Evolutionary conservation across 371 early-diverging fungal species (phyloP).

Genomic region (Mortierella sp.): DNA sequence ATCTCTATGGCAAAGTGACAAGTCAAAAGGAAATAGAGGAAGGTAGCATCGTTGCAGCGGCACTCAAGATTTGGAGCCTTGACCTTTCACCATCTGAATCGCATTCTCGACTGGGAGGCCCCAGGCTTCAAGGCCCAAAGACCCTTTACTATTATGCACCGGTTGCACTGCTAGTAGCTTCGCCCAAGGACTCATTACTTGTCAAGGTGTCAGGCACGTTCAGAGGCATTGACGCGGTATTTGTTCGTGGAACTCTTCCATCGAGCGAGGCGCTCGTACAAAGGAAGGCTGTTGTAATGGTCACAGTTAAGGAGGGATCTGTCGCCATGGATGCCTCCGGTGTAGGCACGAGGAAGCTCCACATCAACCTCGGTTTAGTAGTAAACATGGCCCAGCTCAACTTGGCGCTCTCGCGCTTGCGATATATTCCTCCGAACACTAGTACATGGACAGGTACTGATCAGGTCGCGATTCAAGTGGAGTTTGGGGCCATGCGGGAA

Average conservation of each 20-base stretch:
- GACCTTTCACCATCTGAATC: conserved; percentile 56
- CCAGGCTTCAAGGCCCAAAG: conserved; percentile 46
- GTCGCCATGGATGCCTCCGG: conserved; percentile 20
- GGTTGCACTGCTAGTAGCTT: conserved; percentile 42
- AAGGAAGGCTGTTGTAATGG: conserved; percentile 23
- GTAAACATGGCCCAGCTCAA: conserved; percentile 48
- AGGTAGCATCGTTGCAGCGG: conserved; percentile 65
- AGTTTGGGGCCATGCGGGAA: conserved; percentile 37
- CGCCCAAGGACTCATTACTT: conserved; percentile 54
- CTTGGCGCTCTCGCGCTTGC: conserved; percentile 33
- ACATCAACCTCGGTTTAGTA: conserved; percentile 38
- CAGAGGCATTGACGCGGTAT: conserved; percentile 67
- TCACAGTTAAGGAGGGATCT: conserved; percentile 26
- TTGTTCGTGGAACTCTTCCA: conserved; percentile 60
- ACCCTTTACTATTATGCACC: conserved; percentile 41
- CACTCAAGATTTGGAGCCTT: conserved; percentile 65
- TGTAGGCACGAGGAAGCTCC: conserved; percentile 26
- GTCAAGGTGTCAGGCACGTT: conserved; percentile 62
- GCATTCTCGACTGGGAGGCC: neutral
- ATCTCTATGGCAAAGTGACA: conserved; percentile 75
- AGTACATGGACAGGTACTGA: conserved; percentile 24
- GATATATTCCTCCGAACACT: conserved; percentile 25
- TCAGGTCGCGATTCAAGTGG: conserved; percentile 33
- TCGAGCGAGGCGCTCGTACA: neutral
- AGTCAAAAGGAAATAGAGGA: conserved; percentile 63